phyloP scores from a whole-genome alignment of 2,329 filamentous ascomycete genomes.

The Ilyonectria mors-panacis region DNA sequence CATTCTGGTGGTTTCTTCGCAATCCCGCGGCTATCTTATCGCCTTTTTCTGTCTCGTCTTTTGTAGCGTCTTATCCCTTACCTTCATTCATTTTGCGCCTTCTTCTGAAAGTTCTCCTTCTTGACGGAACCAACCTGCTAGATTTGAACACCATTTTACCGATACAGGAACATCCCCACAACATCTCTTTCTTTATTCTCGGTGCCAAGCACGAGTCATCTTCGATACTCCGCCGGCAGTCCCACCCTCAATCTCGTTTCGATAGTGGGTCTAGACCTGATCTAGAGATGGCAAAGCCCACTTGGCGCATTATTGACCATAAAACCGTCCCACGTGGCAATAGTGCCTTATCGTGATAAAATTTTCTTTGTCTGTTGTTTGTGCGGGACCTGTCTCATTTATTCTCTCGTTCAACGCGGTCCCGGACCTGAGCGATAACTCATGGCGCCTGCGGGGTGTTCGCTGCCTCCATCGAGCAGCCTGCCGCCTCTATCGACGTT shows the following conservation, averaged over 20 bases:
- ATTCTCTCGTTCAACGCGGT: not conserved
- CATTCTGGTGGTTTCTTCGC: too few relatives aligned
- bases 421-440: not conserved
- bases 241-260: not conserved
- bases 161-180: not conserved
- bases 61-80: too few relatives aligned
- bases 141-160: not conserved
- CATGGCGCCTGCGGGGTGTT: constrained; percentile 24
- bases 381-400: not conserved
- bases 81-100: too few relatives aligned
- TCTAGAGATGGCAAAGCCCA: constrained; percentile 24
- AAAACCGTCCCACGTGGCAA: constrained; percentile 28
- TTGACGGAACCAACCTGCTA: too few relatives aligned
- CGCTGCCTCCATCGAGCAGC: constrained; percentile 60
- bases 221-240: not conserved
- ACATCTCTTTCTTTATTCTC: not conserved
- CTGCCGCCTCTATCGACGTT: constrained; percentile 56
- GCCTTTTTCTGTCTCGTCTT: too few relatives aligned
- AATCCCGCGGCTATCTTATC: too few relatives aligned
- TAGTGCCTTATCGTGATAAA: constrained; percentile 30
- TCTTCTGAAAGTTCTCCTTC: too few relatives aligned
- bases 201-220: not conserved
- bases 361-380: constrained; percentile 11
- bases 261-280: constrained; percentile 22
- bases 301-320: constrained; percentile 25